These are phyloP conservation scores for Rutstroemia sp. DNA, from an alignment of 2,329 filamentous ascomycete genomes.

Conservation along the genomic window DNA sequence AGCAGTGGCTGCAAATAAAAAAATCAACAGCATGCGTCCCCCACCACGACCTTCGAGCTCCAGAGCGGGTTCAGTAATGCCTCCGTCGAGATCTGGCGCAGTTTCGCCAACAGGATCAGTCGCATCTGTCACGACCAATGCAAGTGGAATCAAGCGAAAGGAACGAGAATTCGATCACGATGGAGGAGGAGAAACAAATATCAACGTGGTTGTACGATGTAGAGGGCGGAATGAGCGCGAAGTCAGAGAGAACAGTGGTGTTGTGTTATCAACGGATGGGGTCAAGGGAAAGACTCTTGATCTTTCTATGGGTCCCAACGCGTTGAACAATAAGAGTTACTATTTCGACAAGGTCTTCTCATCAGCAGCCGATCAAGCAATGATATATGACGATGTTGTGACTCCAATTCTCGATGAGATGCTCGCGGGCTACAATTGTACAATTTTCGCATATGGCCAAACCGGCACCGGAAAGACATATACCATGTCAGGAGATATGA, in stretches of 20 bases:
- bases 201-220: conserved; percentile 94
- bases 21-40: conserved; percentile 42
- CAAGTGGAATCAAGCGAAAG: conserved; percentile 69
- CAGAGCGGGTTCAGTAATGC: conserved; percentile 38
- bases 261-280: conserved; percentile 84
- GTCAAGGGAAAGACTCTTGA: conserved; percentile 78
- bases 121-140: conserved; percentile 44
- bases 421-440: conserved; percentile 92
- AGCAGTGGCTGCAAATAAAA: conserved; percentile 38
- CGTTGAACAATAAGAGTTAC: conserved; percentile 92
- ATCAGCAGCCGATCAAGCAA: conserved; percentile 83
- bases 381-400: conserved; percentile 94
- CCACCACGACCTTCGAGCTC: conserved; percentile 44
- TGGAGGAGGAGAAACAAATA: conserved; percentile 80
- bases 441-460: conserved; percentile 96
- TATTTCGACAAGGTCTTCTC: conserved; percentile 97
- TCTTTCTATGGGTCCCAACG: conserved; percentile 85
- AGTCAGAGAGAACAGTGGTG: conserved; percentile 87
- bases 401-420: conserved; percentile 94
- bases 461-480: conserved; percentile 98
- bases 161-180: conserved; percentile 75
- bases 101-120: conserved; percentile 65
- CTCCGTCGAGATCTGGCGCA: conserved; percentile 24
- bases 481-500: conserved; percentile 98
- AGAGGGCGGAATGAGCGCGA: conserved; percentile 89